These are phyloP conservation scores for Hanseniaspora guilliermondii DNA, from an alignment of 805 yeast species.

Conservation along the genomic window DNA sequence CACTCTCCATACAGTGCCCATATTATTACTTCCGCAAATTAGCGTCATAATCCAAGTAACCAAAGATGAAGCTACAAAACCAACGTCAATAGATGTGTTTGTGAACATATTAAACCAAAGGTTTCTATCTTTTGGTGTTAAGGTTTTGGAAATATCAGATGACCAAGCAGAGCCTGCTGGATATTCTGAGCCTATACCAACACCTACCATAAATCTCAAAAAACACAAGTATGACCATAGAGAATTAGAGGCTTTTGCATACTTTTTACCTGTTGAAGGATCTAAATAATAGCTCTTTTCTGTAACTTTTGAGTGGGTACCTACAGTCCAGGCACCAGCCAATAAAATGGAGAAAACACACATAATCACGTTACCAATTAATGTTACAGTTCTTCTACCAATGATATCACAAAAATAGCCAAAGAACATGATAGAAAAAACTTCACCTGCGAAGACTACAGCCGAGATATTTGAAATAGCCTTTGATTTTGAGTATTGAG, in stretches of 20 bases:
- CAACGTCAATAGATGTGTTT: conserved; percentile 72
- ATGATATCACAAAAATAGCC: conserved; percentile 71
- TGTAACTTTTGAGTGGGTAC: conserved; percentile 31
- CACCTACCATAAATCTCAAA: conserved; percentile 67
- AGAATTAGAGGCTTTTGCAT: conserved; percentile 4
- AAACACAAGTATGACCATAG: conserved; percentile 5
- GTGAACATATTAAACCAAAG: conserved; percentile 86
- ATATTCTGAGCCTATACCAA: conserved; percentile 90
- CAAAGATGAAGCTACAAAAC: conserved; percentile 72
- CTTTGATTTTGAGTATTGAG: conserved; percentile 43
- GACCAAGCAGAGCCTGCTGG: conserved; percentile 82
- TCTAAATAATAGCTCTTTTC: conserved; percentile 62
- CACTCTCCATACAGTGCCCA: conserved; percentile 83
- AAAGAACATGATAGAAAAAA: conserved; percentile 69
- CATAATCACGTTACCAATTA: conserved; percentile 60
- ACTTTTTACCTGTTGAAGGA: conserved; percentile 57
- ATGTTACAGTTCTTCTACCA: conserved; percentile 75
- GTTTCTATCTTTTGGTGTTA: conserved; percentile 74
- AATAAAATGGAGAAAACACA: conserved; percentile 66
- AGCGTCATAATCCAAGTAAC: conserved; percentile 76
- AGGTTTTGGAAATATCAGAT: conserved; percentile 86
- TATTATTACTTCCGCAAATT: conserved; percentile 61
- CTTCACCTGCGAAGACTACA: conserved; percentile 86
- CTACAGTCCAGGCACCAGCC: conserved; percentile 81
- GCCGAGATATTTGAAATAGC: conserved; percentile 75